Percentiles rank a stretch among this genome's conserved stretches.
Evolutionary conservation across 257 asterid genomes (phyloP).

Genomic region (Parsonsia alboflavescens): DNA sequence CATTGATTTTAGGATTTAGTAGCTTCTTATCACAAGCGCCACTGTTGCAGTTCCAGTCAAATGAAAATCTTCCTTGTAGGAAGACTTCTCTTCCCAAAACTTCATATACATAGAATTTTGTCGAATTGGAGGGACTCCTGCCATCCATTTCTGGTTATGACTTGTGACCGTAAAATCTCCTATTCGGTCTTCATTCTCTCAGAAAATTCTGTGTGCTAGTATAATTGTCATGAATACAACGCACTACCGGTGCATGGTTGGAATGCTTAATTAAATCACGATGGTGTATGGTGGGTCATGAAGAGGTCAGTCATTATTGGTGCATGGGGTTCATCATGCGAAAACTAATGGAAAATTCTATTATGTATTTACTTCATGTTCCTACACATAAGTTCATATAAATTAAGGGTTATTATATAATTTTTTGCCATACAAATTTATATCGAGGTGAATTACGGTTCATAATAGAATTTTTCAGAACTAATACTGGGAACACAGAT

Average conservation of each 20-base stretch:
- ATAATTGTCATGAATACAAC: not conserved
- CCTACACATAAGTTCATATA: no score
- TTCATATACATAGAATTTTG: not conserved
- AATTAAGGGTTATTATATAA: no score
- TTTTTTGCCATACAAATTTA: no score
- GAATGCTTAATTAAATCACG: not conserved
- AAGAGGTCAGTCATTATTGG: not conserved
- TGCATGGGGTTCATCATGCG: not conserved
- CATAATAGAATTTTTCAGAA: no score
- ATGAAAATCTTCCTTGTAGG: not conserved
- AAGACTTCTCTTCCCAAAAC: not conserved
- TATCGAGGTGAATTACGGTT: no score
- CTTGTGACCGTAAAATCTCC: not conserved
- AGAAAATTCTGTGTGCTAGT: not conserved
- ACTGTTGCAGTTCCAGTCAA: no score
- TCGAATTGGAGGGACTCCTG: not conserved
- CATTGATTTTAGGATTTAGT: not conserved
- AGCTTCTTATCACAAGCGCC: no score
- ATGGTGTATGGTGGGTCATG: no score
- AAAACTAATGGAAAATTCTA: no score
- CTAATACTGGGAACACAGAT: not conserved
- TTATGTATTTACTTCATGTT: no score
- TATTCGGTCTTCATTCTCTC: not conserved
- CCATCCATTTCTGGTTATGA: not conserved
- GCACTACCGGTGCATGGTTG: not conserved